These are phyloP conservation scores for Aureobasidium sp. DNA, from an alignment of 2,329 filamentous ascomycete species.

Conservation along the genomic window DNA sequence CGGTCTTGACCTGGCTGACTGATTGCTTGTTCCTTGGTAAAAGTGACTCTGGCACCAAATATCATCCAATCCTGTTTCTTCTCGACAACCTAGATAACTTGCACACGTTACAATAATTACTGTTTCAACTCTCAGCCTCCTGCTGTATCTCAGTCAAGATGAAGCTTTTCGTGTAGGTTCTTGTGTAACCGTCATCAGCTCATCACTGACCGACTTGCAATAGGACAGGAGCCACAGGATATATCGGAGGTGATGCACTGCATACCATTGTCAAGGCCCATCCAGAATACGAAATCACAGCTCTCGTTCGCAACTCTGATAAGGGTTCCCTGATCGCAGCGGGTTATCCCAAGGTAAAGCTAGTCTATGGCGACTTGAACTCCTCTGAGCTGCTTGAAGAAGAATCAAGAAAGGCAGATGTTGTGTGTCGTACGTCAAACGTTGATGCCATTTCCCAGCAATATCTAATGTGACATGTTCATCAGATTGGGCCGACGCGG, in stretches of 20 bases:
- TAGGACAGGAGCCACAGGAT: conserved; percentile 30
- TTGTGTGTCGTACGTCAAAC: conserved; percentile 39
- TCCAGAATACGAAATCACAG: conserved; percentile 44
- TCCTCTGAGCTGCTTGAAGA: conserved; percentile 38
- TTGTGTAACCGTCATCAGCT: no score
- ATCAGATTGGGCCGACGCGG: conserved; percentile 41
- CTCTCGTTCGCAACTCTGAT: conserved; percentile 38
- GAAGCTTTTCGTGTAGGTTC: conserved; percentile 5
- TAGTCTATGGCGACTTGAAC: conserved; percentile 48
- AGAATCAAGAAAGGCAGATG: conserved; percentile 45
- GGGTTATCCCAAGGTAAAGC: conserved; percentile 38
- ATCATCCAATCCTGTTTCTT: neutral
- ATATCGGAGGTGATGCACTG: conserved; percentile 42
- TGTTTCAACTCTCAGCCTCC: neutral
- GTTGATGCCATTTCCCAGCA: neutral
- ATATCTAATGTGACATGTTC: neutral
- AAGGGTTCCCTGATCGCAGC: conserved; percentile 16
- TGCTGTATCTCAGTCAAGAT: neutral
- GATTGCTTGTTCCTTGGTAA: neutral
- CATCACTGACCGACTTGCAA: neutral
- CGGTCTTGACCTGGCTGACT: neutral
- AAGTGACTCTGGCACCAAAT: neutral
- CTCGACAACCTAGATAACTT: neutral
- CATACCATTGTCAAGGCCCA: conserved; percentile 39
- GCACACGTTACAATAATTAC: neutral